Evolutionary conservation across 2,329 filamentous ascomycete species (phyloP).

Genomic region (Beauveria bassiana): DNA sequence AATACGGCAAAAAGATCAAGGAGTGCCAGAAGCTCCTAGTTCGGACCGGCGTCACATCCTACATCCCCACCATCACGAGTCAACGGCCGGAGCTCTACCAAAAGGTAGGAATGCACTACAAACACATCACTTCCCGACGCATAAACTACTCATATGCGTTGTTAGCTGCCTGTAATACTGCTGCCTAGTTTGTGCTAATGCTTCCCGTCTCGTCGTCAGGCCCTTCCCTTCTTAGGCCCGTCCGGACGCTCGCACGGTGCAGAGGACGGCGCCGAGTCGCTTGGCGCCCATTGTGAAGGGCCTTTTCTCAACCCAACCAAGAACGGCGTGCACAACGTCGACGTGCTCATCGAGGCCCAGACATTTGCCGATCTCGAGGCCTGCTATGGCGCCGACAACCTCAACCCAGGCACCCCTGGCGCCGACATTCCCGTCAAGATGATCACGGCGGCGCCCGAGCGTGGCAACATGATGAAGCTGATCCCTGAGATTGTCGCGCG

Average conservation of each 20-base stretch:
- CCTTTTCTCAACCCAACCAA: slow-evolving; percentile 78
- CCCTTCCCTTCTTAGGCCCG: slow-evolving; percentile 70
- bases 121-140: neutral
- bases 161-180: neutral
- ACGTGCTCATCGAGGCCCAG: slow-evolving; percentile 59
- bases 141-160: neutral
- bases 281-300: slow-evolving; percentile 86
- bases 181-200: neutral
- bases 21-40: slow-evolving; percentile 65
- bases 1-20: slow-evolving; percentile 65
- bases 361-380: slow-evolving; percentile 57
- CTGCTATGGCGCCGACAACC: slow-evolving; percentile 67
- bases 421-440: slow-evolving; percentile 54
- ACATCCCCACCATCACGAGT: slow-evolving; percentile 78
- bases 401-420: slow-evolving; percentile 34
- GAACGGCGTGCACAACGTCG: slow-evolving; percentile 76
- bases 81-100: slow-evolving; percentile 77
- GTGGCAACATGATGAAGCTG: slow-evolving; percentile 58
- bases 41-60: slow-evolving; percentile 77
- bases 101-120: slow-evolving; percentile 38
- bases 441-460: slow-evolving; percentile 81
- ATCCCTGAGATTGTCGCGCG: slow-evolving; percentile 59
- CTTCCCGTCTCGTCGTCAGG: slow-evolving; percentile 27
- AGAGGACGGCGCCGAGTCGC: slow-evolving; percentile 69
- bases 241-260: slow-evolving; percentile 54